Base-by-base conservation (phyloP, 1,284 basidiomycete species). In the Anthracocystis setariae region DNA sequence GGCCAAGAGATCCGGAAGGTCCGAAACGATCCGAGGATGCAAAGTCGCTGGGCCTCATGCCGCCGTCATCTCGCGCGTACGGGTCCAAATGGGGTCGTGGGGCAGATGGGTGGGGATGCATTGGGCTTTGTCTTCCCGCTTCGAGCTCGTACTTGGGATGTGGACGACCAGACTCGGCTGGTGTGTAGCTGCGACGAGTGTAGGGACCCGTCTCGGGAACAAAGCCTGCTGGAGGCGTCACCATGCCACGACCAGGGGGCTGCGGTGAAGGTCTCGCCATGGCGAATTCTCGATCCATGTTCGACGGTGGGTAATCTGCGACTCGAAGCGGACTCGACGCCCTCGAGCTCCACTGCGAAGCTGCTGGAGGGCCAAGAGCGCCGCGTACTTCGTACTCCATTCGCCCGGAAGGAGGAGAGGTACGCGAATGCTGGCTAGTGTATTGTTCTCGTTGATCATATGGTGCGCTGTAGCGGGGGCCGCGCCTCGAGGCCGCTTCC, bases 321-420 rank as follows among this genome's bases (percentile, higher is more conserved):
- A 49, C 40, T 37, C 46, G n/a, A 24, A 20, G 46, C 9, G 62
- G 62, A n/a, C 55, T 65, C 8, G 55, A 42, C 13, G 62, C 46
- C 3, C 63, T 37, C 0, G 63, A 59, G 0, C 47, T 51, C 63
- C 63, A 66, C 20, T 51, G 32, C 3, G 54, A 21, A 20, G 27
- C 20, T 12, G 60, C 18, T n/a, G 46, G 40, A 43, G 62, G 42
- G 13, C 40, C 10, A 12, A 40, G 33, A 3, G 39, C 39, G 18
- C 25, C 25, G 3, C 55, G 45, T 8, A 42, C 8, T 20, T 24
- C 40, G 24, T 51, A 56, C 10, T 63, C 60, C 2, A 42, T 15
- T 10, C 48, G 35, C n/a, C 43, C 20, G 4, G 27, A 24, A 13
- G 43, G 51, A 15, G 43, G 63, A 5, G 56, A 51, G 9, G 56